These are phyloP conservation scores for Lichtheimia ornata DNA, from an alignment of 371 early-diverging fungal genomes.

Conservation along the genomic window DNA sequence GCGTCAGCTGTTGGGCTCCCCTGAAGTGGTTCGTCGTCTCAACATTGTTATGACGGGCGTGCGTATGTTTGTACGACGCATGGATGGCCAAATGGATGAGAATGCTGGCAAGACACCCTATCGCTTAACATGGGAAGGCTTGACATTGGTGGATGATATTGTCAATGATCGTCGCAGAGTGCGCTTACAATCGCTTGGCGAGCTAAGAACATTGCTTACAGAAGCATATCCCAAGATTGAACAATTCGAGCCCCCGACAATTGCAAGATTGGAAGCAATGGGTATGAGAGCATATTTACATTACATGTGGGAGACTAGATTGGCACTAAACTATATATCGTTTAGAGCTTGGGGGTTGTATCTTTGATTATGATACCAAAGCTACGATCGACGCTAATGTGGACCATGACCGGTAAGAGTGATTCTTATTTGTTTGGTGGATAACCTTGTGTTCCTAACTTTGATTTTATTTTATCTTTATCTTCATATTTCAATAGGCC, in stretches of 20 bases:
- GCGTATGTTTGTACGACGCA: conserved; percentile 76
- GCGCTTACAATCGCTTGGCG: conserved; percentile 13
- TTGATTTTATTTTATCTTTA: conserved; percentile 11
- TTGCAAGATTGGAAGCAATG: conserved; percentile 10
- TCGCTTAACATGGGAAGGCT: conserved; percentile 80
- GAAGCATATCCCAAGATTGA: conserved; percentile 63
- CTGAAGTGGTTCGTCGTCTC: conserved; percentile 61
- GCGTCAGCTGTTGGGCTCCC: conserved; percentile 66
- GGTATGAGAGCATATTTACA: neutral
- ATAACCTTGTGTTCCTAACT: conserved; percentile 1
- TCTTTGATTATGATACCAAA: conserved; percentile 59
- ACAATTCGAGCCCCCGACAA: conserved; percentile 29
- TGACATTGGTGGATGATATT: conserved; percentile 64
- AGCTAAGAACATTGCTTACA: conserved; percentile 58
- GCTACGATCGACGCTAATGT: conserved; percentile 7
- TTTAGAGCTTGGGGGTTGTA: conserved; percentile 45
- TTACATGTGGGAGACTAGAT: conserved; percentile 17
- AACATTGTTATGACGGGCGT: conserved; percentile 92
- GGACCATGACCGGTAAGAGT: conserved; percentile 10
- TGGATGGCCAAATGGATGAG: conserved; percentile 40
- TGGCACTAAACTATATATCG: conserved; percentile 7
- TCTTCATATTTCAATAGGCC: too few species aligned
- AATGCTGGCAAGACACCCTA: conserved; percentile 60
- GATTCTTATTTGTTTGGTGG: too few species aligned
- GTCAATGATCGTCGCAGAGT: conserved; percentile 57